Base-by-base conservation (phyloP, 2,329 filamentous ascomycete species). In the Huntiella bhutanensis region DNA sequence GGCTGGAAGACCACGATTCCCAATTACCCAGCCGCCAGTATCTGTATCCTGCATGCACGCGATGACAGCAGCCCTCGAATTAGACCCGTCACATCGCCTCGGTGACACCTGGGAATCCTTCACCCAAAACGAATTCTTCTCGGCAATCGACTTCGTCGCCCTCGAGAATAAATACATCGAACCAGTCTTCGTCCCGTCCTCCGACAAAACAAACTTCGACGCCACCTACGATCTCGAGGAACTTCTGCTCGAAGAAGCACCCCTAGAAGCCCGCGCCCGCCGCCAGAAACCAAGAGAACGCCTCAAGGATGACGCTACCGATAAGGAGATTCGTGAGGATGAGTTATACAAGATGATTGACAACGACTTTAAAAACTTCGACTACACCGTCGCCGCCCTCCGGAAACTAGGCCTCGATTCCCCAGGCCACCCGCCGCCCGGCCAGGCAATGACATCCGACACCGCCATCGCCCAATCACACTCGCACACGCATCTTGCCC, bases 131-230 rank as follows among this genome's bases (percentile, higher is more conserved):
- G 80, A 86, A 5, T 96, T 96, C 66, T 98, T 98, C 67, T 72
- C 78, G 36, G 65, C 72, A 2, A 75, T 96, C 53, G 81, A 96
- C 58, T 98, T 98, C 54, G 76, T 75, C 11, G 77, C 79, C 0
- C 64, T 98, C 33, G 84, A 94, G 59, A 70, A 76, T 52, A 96
- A 95, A 59, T 77, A 86, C 57, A 78, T 96, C 39, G 80, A 87
- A 54, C 91, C 91, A 0, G 77, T 96, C 3, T 98, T 98, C 59
- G 74, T 82, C 15, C 91, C 91, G 0, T 94, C 88, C 0, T 87
- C 85, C 47, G 91, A 96, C 42, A 98, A 98, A 71, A 96, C 91
- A 3, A 98, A 98, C 60, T 98, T 98, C 54, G 91, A 98, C 61
- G 91, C 91, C 4, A 98, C 91, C 1, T 96, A 98, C 58, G 91